A percentile compares a stretch with the other conserved stretches of the same genome.
Evolutionary conservation across 1,284 basidiomycete genomes (phyloP).

Genomic region (Ganoderma sinense): DNA sequence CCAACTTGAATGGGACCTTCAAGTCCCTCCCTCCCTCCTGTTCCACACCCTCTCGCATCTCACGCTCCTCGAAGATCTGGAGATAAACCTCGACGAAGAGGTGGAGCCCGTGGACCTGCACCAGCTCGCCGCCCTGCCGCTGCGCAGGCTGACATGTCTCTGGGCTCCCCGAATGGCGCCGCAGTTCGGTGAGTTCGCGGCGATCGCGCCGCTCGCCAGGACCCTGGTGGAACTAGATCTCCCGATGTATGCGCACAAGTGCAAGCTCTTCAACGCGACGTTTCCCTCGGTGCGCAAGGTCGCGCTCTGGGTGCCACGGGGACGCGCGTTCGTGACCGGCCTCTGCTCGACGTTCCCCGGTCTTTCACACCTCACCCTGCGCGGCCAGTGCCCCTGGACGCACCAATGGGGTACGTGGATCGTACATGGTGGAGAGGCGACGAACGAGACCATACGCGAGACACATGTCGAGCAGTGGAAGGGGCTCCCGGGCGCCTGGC

Average conservation of each 20-base stretch:
- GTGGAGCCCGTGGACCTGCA: background rate
- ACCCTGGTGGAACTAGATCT: background rate
- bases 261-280: background rate
- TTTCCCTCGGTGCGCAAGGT: background rate
- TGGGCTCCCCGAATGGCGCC: background rate
- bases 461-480: background rate
- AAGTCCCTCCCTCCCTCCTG: background rate
- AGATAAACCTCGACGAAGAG: background rate
- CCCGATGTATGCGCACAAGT: background rate
- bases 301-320: background rate
- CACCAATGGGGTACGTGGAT: background rate
- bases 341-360: background rate
- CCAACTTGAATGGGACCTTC: background rate
- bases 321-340: background rate
- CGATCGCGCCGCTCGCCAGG: background rate
- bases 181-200: background rate
- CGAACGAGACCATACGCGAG: background rate
- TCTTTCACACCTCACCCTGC: background rate
- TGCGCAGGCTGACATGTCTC: background rate
- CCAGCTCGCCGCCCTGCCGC: background rate
- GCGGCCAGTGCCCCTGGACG: background rate
- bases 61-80: background rate
- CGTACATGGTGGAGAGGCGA: background rate
- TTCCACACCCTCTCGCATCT: background rate
- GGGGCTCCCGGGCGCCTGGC: background rate